Percentiles rank a stretch among this genome's conserved stretches.
phyloP scores from a whole-genome alignment of 2,329 filamentous ascomycete species.

The Ustilaginoidea virens region DNA sequence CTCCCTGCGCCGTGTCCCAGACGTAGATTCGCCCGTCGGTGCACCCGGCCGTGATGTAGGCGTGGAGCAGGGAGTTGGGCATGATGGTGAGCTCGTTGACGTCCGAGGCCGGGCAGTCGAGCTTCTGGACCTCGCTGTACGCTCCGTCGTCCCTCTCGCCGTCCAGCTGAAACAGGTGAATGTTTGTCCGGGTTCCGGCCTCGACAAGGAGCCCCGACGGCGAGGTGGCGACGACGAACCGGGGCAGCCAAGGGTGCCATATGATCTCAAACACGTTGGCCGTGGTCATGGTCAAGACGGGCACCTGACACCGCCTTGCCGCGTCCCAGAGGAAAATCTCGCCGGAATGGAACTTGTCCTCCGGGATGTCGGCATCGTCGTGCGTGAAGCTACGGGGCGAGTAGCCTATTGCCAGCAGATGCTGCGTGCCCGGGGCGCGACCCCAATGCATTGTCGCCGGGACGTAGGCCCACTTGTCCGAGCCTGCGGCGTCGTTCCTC shows the following conservation, averaged over 20 bases:
- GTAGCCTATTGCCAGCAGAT: conserved; percentile 45
- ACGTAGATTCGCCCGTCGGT: conserved; percentile 47
- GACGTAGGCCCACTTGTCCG: conserved; percentile 44
- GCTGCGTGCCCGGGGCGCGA: conserved; percentile 22
- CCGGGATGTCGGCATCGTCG: conserved; percentile 42
- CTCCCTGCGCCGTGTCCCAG: conserved; percentile 43
- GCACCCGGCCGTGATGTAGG: conserved; percentile 44
- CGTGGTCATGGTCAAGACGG: conserved; percentile 32
- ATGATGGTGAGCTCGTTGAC: conserved; percentile 47
- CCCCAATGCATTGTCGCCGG: conserved; percentile 52
- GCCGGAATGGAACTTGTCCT: conserved; percentile 39
- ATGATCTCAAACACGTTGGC: conserved; percentile 50
- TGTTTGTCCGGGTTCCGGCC: conserved; percentile 34
- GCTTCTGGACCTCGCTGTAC: conserved; percentile 30
- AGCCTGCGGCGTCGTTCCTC: conserved; percentile 16
- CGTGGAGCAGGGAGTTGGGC: conserved; percentile 33
- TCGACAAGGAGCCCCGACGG: conserved; percentile 30
- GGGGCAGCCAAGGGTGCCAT: conserved; percentile 41
- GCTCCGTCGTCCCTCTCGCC: conserved; percentile 11
- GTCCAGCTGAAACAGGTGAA: conserved; percentile 34
- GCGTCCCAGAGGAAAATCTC: conserved; percentile 47
- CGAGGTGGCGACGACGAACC: conserved; percentile 43
- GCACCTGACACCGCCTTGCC: conserved; percentile 23
- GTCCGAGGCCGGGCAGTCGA: conserved; percentile 44
- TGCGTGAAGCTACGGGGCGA: conserved; percentile 38